Conservation (phyloP, 257 asterid species). For the Primulina tabacum region DNA sequence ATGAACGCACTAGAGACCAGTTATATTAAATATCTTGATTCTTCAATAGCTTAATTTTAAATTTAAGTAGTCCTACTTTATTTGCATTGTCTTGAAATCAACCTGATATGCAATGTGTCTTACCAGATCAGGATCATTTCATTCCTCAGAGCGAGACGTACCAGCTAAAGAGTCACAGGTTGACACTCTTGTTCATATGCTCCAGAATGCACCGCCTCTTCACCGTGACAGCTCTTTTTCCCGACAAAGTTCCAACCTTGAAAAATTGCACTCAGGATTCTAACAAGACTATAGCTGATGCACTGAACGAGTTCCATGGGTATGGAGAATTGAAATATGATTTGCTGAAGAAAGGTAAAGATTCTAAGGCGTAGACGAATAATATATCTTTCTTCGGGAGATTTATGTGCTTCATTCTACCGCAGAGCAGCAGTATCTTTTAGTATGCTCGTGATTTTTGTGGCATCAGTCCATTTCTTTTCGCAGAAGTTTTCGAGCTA, state of each 20-base stretch:
- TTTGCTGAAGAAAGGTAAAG: conserved; percentile 44
- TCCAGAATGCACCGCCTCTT: conserved; percentile 76
- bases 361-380: conserved; percentile 24
- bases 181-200: conserved; percentile 64
- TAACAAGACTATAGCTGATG: conserved; percentile 57
- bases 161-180: conserved; percentile 58
- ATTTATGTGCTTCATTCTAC: conserved; percentile 10
- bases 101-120: conserved; percentile 28
- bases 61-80: not conserved
- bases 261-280: conserved; percentile 21
- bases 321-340: conserved; percentile 45
- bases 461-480: conserved; percentile 13
- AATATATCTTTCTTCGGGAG: conserved; percentile 19
- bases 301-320: conserved; percentile 64
- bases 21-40: too few relatives aligned
- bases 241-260: conserved; percentile 33
- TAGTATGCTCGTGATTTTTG: conserved; percentile 5
- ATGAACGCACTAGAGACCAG: not conserved
- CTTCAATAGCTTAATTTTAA: not conserved
- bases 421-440: conserved; percentile 16
- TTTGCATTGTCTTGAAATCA: not conserved
- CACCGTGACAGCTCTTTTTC: conserved; percentile 31
- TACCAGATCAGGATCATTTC: conserved; percentile 49
- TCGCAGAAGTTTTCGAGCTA: conserved; percentile 26
- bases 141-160: conserved; percentile 32